A percentile compares a stretch with the other conserved stretches of the same genome.
phyloP scores from a whole-genome alignment of 2,329 filamentous ascomycete species.

The Epichloe gansuensis region DNA sequence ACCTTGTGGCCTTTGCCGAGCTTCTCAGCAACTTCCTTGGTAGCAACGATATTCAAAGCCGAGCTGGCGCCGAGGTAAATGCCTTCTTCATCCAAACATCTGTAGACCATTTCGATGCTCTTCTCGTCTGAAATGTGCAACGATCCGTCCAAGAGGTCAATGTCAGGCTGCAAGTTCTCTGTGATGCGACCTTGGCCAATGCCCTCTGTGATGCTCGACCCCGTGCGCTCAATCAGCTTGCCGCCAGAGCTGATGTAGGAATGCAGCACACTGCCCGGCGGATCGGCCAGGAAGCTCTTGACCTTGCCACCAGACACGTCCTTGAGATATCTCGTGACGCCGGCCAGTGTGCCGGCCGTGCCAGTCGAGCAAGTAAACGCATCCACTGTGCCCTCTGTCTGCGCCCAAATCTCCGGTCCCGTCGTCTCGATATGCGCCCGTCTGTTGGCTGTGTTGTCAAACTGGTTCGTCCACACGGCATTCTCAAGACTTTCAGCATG shows the following conservation, averaged over 20 bases:
- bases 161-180: conserved; percentile 81
- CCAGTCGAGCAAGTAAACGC: conserved; percentile 94
- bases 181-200: conserved; percentile 95
- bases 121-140: conserved; percentile 81
- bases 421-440: conserved; percentile 94
- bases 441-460: conserved; percentile 91
- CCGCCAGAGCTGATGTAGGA: conserved; percentile 81
- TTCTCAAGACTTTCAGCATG: conserved; percentile 81
- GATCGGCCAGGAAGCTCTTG: conserved; percentile 83
- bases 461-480: conserved; percentile 98
- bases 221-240: conserved; percentile 65
- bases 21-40: conserved; percentile 84
- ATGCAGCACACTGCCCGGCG: conserved; percentile 84
- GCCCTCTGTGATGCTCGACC: conserved; percentile 89
- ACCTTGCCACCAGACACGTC: conserved; percentile 64
- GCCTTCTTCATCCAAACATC: conserved; percentile 90
- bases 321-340: conserved; percentile 80
- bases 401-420: conserved; percentile 91
- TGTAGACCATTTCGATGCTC: conserved; percentile 95
- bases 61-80: conserved; percentile 91
- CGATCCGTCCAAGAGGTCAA: conserved; percentile 73
- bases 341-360: conserved; percentile 83
- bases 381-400: conserved; percentile 75
- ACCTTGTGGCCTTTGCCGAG: conserved; percentile 81
- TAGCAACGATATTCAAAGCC: conserved; percentile 87